Base-by-base conservation (phyloP, 108 stramenopile genomes). In the Nitzschia sp. region DNA sequence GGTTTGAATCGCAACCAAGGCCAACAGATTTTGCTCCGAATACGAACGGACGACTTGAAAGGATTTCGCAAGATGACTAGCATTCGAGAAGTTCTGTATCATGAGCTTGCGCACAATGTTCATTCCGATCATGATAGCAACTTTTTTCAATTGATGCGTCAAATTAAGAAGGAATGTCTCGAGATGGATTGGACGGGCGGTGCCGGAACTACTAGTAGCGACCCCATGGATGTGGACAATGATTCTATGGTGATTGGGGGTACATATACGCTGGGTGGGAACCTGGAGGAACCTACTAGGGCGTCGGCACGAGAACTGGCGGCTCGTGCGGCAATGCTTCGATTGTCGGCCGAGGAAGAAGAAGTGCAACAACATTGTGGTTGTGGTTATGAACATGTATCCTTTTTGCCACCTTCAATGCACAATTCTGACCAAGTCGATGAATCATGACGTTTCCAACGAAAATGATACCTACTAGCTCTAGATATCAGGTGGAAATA, bases 1-100 rank as follows among this genome's bases (percentile, higher is more conserved):
- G 91, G 92, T 9, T 77, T 94, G 46, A 94, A 94, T 70, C 45
- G 79, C 36, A 94, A 94, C 74, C 74, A 85, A 35, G 92, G 92
- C 0, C 81, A 89, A 66, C 76, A 82, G 47, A 94, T 94, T 24
- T 60, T 79, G 11, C 60, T 94, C 17, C 80, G 92, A 11, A 47
- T 94, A 68, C 38, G 38, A 42, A 42, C 38, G 38, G 38, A 42
- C 38, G 38, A 42, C 13, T 42, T 42, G 38, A 42, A 42, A 42
- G 38, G 38, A 9, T 42, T 42, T 42, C 38, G 38, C 6, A 42
- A 42, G 38, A 42, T 42, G 38, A 42, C 38, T 13, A 42, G 38
- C 13, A 42, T 42, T 42, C 38, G 38, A 42, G 38, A 42, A 42
- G 38, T 42, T 9, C 13, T 42, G 6, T 42, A 42, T 13, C 38